These are phyloP conservation scores for Blastobotrys buckinghamii DNA, from an alignment of 1,139 yeast genomes.

Conservation along the genomic window DNA sequence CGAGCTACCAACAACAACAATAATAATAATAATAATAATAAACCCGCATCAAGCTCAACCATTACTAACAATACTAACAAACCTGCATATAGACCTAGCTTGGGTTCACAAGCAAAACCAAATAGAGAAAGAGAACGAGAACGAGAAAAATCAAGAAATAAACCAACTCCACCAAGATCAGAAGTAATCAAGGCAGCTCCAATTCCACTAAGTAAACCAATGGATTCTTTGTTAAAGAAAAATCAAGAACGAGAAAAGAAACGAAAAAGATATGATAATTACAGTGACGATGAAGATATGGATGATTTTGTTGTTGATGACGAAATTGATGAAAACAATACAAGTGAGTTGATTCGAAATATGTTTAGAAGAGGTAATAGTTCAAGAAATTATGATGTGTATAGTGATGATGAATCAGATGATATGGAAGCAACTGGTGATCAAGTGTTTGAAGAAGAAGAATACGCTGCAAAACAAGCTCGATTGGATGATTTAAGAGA, in stretches of 20 bases:
- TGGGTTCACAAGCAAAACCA: too few species aligned
- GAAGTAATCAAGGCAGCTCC: slow-evolving; percentile 4
- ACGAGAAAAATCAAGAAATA: too few species aligned
- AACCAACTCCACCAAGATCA: not conserved
- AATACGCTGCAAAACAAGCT: slow-evolving; percentile 54
- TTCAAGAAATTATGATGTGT: slow-evolving; percentile 37
- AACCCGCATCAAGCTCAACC: not conserved
- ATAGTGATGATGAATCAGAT: slow-evolving; percentile 55
- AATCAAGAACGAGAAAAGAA: slow-evolving; percentile 3
- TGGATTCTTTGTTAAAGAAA: slow-evolving; percentile 15
- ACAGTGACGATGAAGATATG: slow-evolving; percentile 30
- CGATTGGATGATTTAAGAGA: slow-evolving; percentile 62
- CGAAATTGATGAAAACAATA: slow-evolving; percentile 36
- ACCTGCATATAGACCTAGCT: too few species aligned
- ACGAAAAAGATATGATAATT: slow-evolving; percentile 13
- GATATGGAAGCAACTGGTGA: slow-evolving; percentile 96
- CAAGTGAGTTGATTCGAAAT: slow-evolving; percentile 81
- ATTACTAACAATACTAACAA: not conserved
- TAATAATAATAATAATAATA: not conserved
- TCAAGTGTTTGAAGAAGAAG: slow-evolving; percentile 79
- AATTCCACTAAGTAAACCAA: slow-evolving; percentile 17
- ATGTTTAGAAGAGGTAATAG: slow-evolving; percentile 58
- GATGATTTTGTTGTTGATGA: slow-evolving; percentile 37
- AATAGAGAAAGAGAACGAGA: too few species aligned
- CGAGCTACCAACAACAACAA: not conserved